A percentile compares a stretch with the other conserved stretches of the same genome.
These are phyloP conservation scores for Trichothecium sympodiale DNA, from an alignment of 2,329 filamentous ascomycete genomes.

Conservation along the genomic window DNA sequence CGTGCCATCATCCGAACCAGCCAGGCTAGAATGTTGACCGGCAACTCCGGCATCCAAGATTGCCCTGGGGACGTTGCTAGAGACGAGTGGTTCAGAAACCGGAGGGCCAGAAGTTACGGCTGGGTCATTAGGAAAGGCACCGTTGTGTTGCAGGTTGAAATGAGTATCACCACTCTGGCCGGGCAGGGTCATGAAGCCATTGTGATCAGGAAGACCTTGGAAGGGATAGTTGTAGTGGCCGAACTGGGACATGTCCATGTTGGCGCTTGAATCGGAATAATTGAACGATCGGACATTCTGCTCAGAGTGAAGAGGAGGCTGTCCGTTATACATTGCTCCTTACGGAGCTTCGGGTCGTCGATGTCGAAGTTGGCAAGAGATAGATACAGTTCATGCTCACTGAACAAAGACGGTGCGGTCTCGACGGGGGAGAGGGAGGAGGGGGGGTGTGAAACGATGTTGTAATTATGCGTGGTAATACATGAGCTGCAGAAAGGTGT, in stretches of 20 bases:
- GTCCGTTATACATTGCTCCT: constrained; percentile 5
- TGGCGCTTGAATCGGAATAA: constrained; percentile 4
- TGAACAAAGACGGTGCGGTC: no score
- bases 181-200: constrained; percentile 14
- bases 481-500: no score
- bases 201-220: constrained; percentile 20
- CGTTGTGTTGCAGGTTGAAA: constrained; percentile 13
- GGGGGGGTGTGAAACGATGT: no score
- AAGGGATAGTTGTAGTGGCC: constrained; percentile 43
- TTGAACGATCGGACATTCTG: constrained; percentile 3
- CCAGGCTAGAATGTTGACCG: constrained; percentile 18
- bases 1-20: constrained; percentile 33
- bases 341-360: no score
- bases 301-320: constrained; percentile 2
- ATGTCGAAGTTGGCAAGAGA: no score
- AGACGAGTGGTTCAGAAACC: constrained; percentile 3
- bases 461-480: no score
- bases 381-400: no score
- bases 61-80: background rate
- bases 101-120: constrained; percentile 1
- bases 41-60: constrained; percentile 12
- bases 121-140: background rate
- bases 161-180: constrained; percentile 20
- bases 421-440: no score
- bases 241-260: constrained; percentile 39